Conservation (phyloP, 1,139 yeast genomes). For the Scheffersomyces quercinus region DNA sequence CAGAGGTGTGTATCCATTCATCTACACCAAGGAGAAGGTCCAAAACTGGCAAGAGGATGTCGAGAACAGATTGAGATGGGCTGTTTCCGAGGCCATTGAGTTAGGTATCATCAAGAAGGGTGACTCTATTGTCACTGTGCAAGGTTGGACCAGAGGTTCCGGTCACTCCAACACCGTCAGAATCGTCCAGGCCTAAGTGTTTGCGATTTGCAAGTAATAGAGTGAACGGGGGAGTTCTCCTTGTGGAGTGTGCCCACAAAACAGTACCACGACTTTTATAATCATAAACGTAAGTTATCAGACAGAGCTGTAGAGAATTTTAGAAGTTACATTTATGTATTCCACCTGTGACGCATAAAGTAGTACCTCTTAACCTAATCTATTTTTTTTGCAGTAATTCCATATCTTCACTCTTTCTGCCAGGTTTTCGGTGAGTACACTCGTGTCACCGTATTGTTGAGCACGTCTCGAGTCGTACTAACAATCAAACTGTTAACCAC, state of each 20-base stretch:
- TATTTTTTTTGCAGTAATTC: too few relatives aligned
- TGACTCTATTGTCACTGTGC: conserved; percentile 90
- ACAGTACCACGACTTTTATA: conserved; percentile 2
- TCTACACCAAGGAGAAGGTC: conserved; percentile 66
- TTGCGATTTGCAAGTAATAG: not conserved
- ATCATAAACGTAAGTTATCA: conserved; percentile 9
- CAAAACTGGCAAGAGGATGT: conserved; percentile 96
- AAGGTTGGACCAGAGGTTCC: conserved; percentile 98
- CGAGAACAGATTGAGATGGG: conserved; percentile 92
- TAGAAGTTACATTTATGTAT: too few relatives aligned
- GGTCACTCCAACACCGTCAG: conserved; percentile 99
- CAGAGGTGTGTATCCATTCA: conserved; percentile 98
- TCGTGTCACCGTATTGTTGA: too few relatives aligned
- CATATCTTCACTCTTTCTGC: too few relatives aligned
- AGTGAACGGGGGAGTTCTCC: not conserved
- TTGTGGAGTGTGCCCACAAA: too few relatives aligned
- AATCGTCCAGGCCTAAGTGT: conserved; percentile 50
- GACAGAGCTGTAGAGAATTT: not conserved
- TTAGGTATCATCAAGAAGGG: conserved; percentile 86
- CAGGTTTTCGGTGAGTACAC: too few relatives aligned
- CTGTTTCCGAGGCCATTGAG: conserved; percentile 85
- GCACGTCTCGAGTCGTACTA: too few relatives aligned
- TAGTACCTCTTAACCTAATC: too few relatives aligned
- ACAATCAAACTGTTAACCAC: too few relatives aligned
- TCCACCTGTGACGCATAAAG: too few relatives aligned